Percentiles rank a stretch among this genome's conserved stretches.
Evolutionary conservation across 148 eudicot genomes (phyloP).

Genomic region (Spergularia bocconei): DNA sequence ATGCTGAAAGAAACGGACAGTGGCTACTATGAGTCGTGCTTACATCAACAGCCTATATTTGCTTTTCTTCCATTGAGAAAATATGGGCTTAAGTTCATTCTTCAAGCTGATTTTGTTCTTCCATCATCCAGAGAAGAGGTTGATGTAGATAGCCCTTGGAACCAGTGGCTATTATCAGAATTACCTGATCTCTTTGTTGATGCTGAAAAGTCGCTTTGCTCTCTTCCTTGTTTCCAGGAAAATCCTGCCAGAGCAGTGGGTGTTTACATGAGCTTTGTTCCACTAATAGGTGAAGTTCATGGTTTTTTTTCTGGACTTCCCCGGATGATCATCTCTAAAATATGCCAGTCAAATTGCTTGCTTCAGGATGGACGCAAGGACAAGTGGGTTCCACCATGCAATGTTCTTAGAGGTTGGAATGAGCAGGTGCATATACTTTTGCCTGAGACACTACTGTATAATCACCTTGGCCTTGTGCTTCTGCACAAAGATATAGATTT

Average conservation of each 20-base stretch:
- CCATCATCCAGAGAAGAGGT: conserved; percentile 96
- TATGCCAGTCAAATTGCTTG: conserved; percentile 72
- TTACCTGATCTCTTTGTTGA: conserved; percentile 72
- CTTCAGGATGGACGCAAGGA: conserved; percentile 57
- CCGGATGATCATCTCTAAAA: conserved; percentile 67
- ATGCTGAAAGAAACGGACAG: conserved; percentile 57
- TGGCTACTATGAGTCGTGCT: conserved; percentile 53
- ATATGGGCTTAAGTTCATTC: conserved; percentile 83
- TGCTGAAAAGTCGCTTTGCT: conserved; percentile 63
- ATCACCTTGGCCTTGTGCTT: conserved; percentile 78
- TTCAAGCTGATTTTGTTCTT: conserved; percentile 94
- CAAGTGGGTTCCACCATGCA: conserved; percentile 85
- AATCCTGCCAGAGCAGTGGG: conserved; percentile 66
- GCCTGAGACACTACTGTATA: conserved; percentile 52
- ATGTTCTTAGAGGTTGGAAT: conserved; percentile 71
- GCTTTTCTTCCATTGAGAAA: conserved; percentile 84
- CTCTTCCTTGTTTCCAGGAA: conserved; percentile 58
- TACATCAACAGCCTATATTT: conserved; percentile 85
- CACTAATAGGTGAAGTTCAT: conserved; percentile 81
- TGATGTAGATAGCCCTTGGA: conserved; percentile 92
- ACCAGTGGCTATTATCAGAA: conserved; percentile 83
- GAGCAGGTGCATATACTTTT: conserved; percentile 55
- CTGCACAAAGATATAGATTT: conserved; percentile 56
- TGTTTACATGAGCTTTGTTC: conserved; percentile 81
- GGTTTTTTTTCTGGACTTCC: conserved; percentile 87